phyloP scores from a whole-genome alignment of 768 basidiomycete species.

The Calocera viscosa region DNA sequence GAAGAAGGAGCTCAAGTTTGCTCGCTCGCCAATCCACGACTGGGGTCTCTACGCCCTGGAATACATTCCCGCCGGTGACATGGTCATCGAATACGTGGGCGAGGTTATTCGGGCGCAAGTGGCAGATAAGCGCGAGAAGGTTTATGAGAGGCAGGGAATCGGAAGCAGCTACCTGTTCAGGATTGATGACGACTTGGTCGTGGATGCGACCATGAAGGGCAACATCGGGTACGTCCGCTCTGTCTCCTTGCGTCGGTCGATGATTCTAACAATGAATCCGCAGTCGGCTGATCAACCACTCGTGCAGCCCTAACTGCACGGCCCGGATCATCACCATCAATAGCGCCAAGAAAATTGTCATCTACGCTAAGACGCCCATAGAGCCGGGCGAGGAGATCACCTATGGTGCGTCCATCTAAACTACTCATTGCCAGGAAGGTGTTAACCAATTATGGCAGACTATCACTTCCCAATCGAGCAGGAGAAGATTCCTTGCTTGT shows the following conservation, averaged over 20 bases:
- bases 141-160: conserved; percentile 92
- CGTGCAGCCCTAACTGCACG: conserved; percentile 68
- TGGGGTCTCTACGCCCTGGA: conserved; percentile 99
- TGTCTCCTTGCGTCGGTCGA: conserved; percentile 10
- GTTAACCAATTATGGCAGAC: conserved; percentile 37
- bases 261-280: conserved; percentile 13
- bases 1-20: conserved; percentile 95
- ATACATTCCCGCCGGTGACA: conserved; percentile 81
- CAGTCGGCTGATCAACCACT: conserved; percentile 96
- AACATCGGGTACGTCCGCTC: conserved; percentile 72
- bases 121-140: conserved; percentile 93
- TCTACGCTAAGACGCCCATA: conserved; percentile 94
- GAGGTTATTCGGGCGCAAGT: conserved; percentile 92
- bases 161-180: conserved; percentile 96
- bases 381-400: conserved; percentile 97
- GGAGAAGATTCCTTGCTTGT: conserved; percentile 90
- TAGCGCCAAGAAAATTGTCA: conserved; percentile 95
- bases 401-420: conserved; percentile 53
- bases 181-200: conserved; percentile 94
- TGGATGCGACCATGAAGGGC: conserved; percentile 98
- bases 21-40: conserved; percentile 90
- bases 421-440: neutral
- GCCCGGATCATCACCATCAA: conserved; percentile 42
- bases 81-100: conserved; percentile 99
- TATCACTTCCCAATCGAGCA: conserved; percentile 99